Conservation (phyloP, 202 grass and related monocot genomes). For the Miscanthus sacchariflorus region DNA sequence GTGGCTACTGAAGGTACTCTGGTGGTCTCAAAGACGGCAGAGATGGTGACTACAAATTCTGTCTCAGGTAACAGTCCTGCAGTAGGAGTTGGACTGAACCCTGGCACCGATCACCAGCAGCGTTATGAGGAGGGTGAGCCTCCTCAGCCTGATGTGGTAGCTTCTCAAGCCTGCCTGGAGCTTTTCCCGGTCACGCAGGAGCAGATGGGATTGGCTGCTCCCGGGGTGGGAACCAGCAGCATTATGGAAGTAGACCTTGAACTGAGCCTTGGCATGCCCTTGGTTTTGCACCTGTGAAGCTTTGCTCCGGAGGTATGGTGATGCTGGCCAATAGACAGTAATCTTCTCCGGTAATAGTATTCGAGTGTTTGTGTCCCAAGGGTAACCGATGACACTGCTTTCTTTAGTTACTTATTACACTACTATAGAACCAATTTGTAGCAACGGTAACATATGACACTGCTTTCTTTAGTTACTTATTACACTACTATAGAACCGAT, state of each 20-base stretch:
- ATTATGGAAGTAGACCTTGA: constrained; percentile 46
- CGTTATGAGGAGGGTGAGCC: not conserved
- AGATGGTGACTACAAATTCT: not conserved
- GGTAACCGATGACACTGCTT: not conserved
- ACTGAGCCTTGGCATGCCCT: constrained; percentile 36
- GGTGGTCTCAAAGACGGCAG: constrained; percentile 19
- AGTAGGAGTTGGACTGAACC: not conserved
- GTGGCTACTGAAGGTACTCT: constrained; percentile 38
- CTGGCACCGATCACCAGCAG: not conserved
- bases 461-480: not conserved
- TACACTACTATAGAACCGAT: too few relatives aligned
- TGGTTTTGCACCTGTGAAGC: not conserved
- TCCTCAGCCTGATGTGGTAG: not conserved
- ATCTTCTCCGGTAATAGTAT: too few relatives aligned
- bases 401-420: not conserved
- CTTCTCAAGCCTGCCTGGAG: constrained; percentile 53
- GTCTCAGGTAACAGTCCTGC: not conserved
- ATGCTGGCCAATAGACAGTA: not conserved
- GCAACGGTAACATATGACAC: too few relatives aligned
- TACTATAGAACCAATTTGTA: too few relatives aligned
- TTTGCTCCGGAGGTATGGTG: not conserved
- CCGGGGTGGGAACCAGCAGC: not conserved
- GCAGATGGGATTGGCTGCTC: constrained; percentile 43
- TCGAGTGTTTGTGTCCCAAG: too few relatives aligned
- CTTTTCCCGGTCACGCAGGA: constrained; percentile 56